Conservation (phyloP, 179 eudicot species). For the Amaranthus tricolor region DNA sequence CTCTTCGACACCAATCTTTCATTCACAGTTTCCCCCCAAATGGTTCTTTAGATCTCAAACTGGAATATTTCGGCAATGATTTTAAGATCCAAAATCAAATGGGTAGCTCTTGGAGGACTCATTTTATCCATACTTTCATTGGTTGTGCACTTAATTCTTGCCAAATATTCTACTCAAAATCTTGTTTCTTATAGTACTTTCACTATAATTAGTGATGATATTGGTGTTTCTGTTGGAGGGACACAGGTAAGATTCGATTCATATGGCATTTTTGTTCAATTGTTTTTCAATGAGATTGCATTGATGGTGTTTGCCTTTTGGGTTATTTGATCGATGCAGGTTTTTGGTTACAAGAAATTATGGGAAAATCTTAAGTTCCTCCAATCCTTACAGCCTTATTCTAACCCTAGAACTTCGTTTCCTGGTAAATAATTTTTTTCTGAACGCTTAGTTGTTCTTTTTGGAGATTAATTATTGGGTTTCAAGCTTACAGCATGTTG, state of each 20-base stretch:
- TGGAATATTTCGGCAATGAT: slow-evolving; percentile 33
- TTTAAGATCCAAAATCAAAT: slow-evolving; percentile 82
- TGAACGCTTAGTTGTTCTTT: background rate
- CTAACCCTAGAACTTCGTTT: slow-evolving; percentile 61
- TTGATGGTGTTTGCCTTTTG: background rate
- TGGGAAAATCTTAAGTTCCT: slow-evolving; percentile 68
- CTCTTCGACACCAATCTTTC: slow-evolving; percentile 5
- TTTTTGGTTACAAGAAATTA: slow-evolving; percentile 51
- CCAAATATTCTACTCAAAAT: slow-evolving; percentile 63
- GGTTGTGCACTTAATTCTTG: slow-evolving; percentile 70
- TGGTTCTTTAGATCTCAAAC: slow-evolving; percentile 19
- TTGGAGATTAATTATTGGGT: background rate
- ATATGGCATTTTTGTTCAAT: background rate
- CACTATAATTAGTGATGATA: slow-evolving; percentile 55
- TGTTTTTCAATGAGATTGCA: background rate
- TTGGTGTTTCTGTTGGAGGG: slow-evolving; percentile 33
- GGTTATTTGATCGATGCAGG: slow-evolving; percentile 34
- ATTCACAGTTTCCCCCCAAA: background rate
- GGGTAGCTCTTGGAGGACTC: slow-evolving; percentile 83
- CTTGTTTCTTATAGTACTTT: slow-evolving; percentile 42
- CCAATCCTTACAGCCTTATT: slow-evolving; percentile 73
- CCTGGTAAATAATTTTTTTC: slow-evolving; percentile 50
- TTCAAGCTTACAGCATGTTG: slow-evolving; percentile 4
- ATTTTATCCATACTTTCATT: slow-evolving; percentile 67
- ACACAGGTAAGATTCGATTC: slow-evolving; percentile 38